These are phyloP conservation scores for Fusarium marasasianum DNA, from an alignment of 2,329 filamentous ascomycete genomes.

Conservation along the genomic window DNA sequence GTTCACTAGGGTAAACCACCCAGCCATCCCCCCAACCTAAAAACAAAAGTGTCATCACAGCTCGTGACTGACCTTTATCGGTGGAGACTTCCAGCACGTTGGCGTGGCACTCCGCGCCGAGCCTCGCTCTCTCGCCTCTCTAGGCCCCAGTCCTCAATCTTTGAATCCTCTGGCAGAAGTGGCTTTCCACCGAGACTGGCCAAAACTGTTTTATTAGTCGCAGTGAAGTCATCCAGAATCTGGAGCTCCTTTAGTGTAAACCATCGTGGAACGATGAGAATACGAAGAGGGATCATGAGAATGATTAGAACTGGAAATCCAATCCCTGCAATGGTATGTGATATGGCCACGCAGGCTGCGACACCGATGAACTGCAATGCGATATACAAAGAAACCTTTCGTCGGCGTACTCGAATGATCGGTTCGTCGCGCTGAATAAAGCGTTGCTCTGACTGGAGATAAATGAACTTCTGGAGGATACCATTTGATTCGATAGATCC, in stretches of 20 bases:
- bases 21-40: fast-evolving
- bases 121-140: not conserved
- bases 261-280: not conserved
- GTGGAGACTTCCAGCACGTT: not conserved
- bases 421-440: not conserved
- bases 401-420: not conserved
- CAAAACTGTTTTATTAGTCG: not conserved
- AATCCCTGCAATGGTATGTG: not conserved
- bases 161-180: not conserved
- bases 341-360: not conserved
- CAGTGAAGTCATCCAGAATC: not conserved
- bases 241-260: not conserved
- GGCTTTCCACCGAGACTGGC: not conserved
- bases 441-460: not conserved
- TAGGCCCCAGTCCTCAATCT: not conserved
- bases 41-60: fast-evolving
- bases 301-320: not conserved
- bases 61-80: fast-evolving
- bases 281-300: not conserved
- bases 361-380: not conserved
- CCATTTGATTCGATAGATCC: not conserved
- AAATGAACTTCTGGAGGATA: not conserved
- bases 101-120: not conserved
- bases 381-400: not conserved
- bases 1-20: too few species aligned